Conservation (phyloP, 2,329 filamentous ascomycete species). For the Phialophora chinensis region DNA sequence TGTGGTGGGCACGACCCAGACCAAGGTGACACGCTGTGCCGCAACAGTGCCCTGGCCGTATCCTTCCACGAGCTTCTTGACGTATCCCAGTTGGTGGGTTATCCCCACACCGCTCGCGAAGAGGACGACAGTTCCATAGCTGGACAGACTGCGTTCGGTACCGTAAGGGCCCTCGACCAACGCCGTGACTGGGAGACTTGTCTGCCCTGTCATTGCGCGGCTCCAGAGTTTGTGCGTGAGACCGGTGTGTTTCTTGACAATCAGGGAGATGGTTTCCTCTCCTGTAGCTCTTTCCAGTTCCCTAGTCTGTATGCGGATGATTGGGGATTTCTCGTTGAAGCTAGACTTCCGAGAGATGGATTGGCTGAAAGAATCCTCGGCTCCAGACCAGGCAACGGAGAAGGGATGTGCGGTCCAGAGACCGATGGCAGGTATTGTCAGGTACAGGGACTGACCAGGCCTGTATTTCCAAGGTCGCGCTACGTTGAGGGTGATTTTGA, state of each 20-base stretch:
- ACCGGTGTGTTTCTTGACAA: conserved; percentile 86
- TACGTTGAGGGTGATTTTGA: conserved; percentile 72
- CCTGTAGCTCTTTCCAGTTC: conserved; percentile 56
- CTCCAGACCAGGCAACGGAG: conserved; percentile 75
- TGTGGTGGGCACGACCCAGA: conserved; percentile 91
- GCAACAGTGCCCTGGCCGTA: conserved; percentile 75
- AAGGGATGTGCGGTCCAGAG: conserved; percentile 79
- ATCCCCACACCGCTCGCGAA: conserved; percentile 94
- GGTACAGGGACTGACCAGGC: conserved; percentile 76
- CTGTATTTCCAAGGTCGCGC: conserved; percentile 69
- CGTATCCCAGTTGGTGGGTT: conserved; percentile 89
- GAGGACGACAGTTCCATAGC: conserved; percentile 88
- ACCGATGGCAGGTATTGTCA: conserved; percentile 70
- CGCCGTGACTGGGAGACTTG: conserved; percentile 67
- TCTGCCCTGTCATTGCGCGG: conserved; percentile 63
- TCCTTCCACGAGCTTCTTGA: conserved; percentile 75
- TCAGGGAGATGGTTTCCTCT: conserved; percentile 72
- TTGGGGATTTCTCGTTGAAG: conserved; percentile 34
- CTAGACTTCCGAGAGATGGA: conserved; percentile 24
- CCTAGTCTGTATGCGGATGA: conserved; percentile 54
- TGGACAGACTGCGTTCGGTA: conserved; percentile 81
- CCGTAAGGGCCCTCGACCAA: conserved; percentile 90
- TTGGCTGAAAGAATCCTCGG: conserved; percentile 52
- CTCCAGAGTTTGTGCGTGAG: conserved; percentile 84
- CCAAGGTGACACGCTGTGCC: conserved; percentile 78